A percentile compares a stretch with the other conserved stretches of the same genome.
Evolutionary conservation across 148 eudicot species (phyloP).

Genomic region (Spergularia bocconei): DNA sequence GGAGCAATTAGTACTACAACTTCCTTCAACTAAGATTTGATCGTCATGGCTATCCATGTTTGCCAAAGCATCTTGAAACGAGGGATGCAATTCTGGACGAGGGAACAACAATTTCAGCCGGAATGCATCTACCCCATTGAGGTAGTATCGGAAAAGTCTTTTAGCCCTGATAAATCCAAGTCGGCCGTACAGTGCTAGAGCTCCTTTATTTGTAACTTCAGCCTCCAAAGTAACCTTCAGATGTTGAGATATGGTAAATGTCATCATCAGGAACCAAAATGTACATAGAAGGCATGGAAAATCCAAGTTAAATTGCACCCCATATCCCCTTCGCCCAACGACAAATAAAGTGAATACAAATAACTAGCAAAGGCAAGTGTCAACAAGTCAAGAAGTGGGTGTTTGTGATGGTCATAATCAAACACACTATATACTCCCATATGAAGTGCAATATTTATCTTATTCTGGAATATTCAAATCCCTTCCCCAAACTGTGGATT

Average conservation of each 20-base stretch:
- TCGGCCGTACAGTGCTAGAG: conserved; percentile 91
- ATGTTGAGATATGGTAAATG: not conserved
- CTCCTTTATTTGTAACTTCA: conserved; percentile 94
- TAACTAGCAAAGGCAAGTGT: not conserved
- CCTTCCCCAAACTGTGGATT: conserved; percentile 3
- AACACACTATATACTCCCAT: not conserved
- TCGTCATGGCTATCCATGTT: conserved; percentile 29
- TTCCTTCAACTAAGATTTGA: conserved; percentile 32
- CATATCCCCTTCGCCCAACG: not conserved
- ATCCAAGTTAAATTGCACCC: not conserved
- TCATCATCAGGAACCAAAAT: not conserved
- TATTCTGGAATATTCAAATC: not conserved
- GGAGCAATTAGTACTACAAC: conserved; percentile 14
- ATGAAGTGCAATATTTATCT: not conserved
- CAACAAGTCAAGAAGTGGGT: not conserved
- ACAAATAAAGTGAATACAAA: not conserved
- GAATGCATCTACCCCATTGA: conserved; percentile 96
- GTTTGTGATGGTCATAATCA: not conserved
- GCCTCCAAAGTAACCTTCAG: conserved; percentile 92
- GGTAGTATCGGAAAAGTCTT: conserved; percentile 85
- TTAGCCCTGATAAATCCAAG: conserved; percentile 91
- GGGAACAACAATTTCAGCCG: conserved; percentile 83
- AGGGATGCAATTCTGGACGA: conserved; percentile 40
- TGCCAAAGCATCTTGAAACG: conserved; percentile 29
- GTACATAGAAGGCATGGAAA: not conserved